Evolutionary conservation across 1,284 basidiomycete genomes (phyloP), one percentile per base, ranked within the genome.

Genomic region (Afroboletus lepidellus): DNA sequence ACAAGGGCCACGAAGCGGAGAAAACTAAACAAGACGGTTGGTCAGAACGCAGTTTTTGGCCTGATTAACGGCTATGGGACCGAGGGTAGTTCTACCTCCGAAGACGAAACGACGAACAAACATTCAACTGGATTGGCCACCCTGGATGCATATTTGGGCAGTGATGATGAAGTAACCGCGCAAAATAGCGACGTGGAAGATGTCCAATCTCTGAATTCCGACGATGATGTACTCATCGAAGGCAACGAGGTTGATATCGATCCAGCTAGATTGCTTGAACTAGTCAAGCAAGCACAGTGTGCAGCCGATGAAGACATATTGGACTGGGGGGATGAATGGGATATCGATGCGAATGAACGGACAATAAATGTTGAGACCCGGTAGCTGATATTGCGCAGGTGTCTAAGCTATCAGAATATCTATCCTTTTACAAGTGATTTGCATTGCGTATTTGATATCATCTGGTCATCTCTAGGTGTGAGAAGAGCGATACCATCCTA

Each of bases 1-100:
- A 64, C 76, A 58, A 71, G 71, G 46, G 59, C 55, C 46, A 61
- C 63, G 45, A 87, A 87, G 65, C 72, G 80, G 53, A 73, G 77
- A 61, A 84, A 77, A 66, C 60, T 85, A 46, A 74, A 77, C 53
- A 63, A 64, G 48, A 75, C 72, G 52, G 78, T 72, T 32, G 83
- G 79, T 7, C 77, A 75, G 60, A 74, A 75, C 54, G 75, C 79
- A 4, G 82, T 90, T 23, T 72, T 64, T 6, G 80, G 77, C 16
- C 66, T 90, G 47, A 55, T 91, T 9, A 82, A 79, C 16, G 83
- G 72, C 0, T 90, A 92, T 64, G 85, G 81, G 27, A 90, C 84
- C 59, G 83, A 77, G 18, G 73, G 73, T 16, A 75, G 74, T 15
- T 72, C 74, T 23, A 76, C 76, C 29, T 74, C 70, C 9, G 72